Percentiles rank a stretch among this genome's conserved stretches.
phyloP scores from a whole-genome alignment of 768 basidiomycete genomes.

The Boletus pseudopeckii region DNA sequence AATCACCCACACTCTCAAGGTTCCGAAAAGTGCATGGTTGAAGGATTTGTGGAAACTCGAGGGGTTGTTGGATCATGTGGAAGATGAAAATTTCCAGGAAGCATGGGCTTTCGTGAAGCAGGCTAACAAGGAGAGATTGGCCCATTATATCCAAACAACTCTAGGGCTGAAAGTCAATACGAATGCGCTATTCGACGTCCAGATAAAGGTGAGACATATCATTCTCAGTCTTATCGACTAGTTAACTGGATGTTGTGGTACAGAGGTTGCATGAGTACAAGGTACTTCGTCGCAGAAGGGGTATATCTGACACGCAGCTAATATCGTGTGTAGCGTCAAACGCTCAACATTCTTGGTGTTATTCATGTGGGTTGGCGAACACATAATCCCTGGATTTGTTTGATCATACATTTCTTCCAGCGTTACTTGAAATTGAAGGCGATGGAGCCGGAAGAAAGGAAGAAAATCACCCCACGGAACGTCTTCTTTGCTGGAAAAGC shows the following conservation, averaged over 20 bases:
- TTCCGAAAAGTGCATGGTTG: slow-evolving; percentile 78
- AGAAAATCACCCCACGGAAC: slow-evolving; percentile 79
- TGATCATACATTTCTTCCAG: slow-evolving; percentile 35
- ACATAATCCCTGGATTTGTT: not conserved
- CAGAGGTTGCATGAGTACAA: slow-evolving; percentile 93
- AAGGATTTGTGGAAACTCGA: slow-evolving; percentile 79
- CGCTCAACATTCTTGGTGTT: slow-evolving; percentile 88
- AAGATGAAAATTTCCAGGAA: slow-evolving; percentile 70
- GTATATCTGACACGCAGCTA: not conserved
- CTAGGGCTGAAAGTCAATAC: slow-evolving; percentile 72
- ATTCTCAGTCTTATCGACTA: not conserved
- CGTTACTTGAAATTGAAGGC: slow-evolving; percentile 79
- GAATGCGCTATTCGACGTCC: slow-evolving; percentile 85
- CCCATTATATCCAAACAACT: slow-evolving; percentile 66
- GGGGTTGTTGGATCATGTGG: slow-evolving; percentile 66
- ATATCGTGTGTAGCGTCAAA: slow-evolving; percentile 64
- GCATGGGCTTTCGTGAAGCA: slow-evolving; percentile 86
- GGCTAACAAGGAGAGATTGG: slow-evolving; percentile 87
- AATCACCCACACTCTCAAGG: slow-evolving; percentile 76
- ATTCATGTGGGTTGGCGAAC: slow-evolving; percentile 57
- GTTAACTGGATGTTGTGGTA: slow-evolving; percentile 6
- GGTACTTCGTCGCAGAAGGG: slow-evolving; percentile 33
- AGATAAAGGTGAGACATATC: slow-evolving; percentile 60
- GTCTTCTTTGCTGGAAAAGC: slow-evolving; percentile 99
- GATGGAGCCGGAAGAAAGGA: slow-evolving; percentile 73